These are phyloP conservation scores for Rosa hybrid DNA, from an alignment of 331 rosid species.

Conservation along the genomic window DNA sequence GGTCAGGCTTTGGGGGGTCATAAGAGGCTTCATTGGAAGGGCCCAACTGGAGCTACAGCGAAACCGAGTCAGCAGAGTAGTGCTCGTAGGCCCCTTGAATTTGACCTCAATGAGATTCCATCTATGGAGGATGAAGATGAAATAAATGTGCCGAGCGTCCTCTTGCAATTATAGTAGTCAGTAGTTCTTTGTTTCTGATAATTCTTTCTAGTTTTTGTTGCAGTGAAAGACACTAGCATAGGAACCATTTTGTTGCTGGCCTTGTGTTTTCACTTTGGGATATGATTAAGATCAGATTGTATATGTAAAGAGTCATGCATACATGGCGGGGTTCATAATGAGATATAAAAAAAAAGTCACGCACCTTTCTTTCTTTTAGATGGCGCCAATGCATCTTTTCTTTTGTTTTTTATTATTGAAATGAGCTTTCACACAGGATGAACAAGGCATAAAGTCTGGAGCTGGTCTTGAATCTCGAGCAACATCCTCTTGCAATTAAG, in stretches of 20 bases:
- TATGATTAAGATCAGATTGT: background rate
- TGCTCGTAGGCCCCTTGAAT: constrained; percentile 10
- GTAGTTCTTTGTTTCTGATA: background rate
- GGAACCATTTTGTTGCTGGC: background rate
- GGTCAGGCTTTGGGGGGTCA: constrained; percentile 43
- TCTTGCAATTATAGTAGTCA: background rate
- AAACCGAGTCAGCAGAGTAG: background rate
- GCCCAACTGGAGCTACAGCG: constrained; percentile 3
- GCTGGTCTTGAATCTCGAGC: background rate
- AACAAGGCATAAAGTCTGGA: background rate
- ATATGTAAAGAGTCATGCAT: background rate
- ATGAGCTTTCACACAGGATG: background rate
- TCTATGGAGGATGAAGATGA: constrained; percentile 20
- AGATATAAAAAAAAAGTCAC: too few relatives aligned
- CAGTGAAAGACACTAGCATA: background rate
- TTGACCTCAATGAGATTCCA: constrained; percentile 54
- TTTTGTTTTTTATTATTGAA: too few relatives aligned
- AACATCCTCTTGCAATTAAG: background rate
- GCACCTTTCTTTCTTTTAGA: too few relatives aligned
- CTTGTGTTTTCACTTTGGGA: background rate
- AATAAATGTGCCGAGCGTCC: background rate
- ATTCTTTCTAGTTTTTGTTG: background rate
- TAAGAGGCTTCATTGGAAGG: constrained; percentile 19
- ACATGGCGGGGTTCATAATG: background rate
- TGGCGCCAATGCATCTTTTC: background rate